Conservation (phyloP, 306 rosid genomes). For the Trifolium fragiferum region DNA sequence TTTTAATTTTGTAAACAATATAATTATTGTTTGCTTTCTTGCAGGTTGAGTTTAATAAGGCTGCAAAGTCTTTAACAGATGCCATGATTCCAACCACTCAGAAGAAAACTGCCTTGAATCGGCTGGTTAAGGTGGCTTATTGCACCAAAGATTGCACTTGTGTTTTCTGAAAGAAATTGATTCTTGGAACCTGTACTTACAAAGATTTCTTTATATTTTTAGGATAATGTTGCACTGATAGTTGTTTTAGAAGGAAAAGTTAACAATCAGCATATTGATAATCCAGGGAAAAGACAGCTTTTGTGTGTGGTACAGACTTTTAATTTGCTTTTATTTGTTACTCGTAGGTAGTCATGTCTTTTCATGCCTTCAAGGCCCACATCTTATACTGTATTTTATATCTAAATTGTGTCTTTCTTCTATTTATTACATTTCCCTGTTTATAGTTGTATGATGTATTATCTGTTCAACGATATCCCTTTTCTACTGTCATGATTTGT, state of each 20-base stretch:
- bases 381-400: constrained; percentile 5
- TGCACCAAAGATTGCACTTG: constrained; percentile 6
- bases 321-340: constrained; percentile 23
- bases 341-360: constrained; percentile 21
- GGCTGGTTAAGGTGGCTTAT: constrained; percentile 78
- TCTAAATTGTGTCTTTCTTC: neutral
- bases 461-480: neutral
- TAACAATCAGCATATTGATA: constrained; percentile 77
- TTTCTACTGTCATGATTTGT: constrained; percentile 21
- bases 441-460: constrained; percentile 10
- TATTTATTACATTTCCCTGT: neutral
- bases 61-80: constrained; percentile 97
- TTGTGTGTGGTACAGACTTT: constrained; percentile 85
- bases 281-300: constrained; percentile 94
- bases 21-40: constrained; percentile 37
- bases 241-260: constrained; percentile 97
- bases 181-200: constrained; percentile 33
- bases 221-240: constrained; percentile 99
- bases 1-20: constrained; percentile 25
- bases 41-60: constrained; percentile 99
- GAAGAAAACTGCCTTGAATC: constrained; percentile 88
- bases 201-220: constrained; percentile 39
- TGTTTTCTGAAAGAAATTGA: neutral
- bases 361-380: constrained; percentile 1
- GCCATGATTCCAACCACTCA: constrained; percentile 85